Evolutionary conservation across 2,329 filamentous ascomycete genomes (phyloP).

Genomic region (Ilyonectria sp.): DNA sequence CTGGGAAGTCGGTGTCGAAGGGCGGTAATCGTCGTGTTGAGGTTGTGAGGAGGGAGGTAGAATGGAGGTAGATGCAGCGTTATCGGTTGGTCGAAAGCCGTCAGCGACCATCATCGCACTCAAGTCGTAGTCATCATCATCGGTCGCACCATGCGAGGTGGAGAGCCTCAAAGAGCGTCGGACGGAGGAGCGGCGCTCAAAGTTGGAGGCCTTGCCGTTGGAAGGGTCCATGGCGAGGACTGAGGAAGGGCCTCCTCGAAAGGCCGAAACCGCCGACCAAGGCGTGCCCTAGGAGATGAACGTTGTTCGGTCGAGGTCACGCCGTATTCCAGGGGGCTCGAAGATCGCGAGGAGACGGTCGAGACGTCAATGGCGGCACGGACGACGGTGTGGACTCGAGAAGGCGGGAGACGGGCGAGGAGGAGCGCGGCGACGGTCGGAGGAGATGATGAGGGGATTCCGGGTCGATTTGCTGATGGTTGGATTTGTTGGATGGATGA

Average conservation of each 20-base stretch:
- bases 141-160: slow-evolving; percentile 44
- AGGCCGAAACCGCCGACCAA: slow-evolving; percentile 46
- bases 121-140: slow-evolving; percentile 65
- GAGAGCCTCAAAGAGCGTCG: slow-evolving; percentile 60
- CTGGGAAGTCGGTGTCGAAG: slow-evolving; percentile 24
- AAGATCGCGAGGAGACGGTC: slow-evolving; percentile 29
- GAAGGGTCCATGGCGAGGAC: slow-evolving; percentile 58
- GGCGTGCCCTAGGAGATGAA: slow-evolving; percentile 40
- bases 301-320: slow-evolving; percentile 34
- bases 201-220: slow-evolving; percentile 55
- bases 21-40: slow-evolving; percentile 28
- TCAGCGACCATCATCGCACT: slow-evolving; percentile 67
- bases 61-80: slow-evolving; percentile 27
- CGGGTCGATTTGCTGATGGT: slow-evolving; percentile 11
- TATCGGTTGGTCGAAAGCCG: slow-evolving; percentile 62
- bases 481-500: neutral
- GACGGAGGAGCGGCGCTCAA: slow-evolving; percentile 60
- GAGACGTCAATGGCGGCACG: slow-evolving; percentile 27
- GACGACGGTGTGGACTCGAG: slow-evolving; percentile 10
- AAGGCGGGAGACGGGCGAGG: neutral
- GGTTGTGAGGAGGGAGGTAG: slow-evolving; percentile 37
- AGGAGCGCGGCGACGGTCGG: slow-evolving; percentile 12
- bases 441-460: slow-evolving; percentile 22
- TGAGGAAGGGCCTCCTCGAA: slow-evolving; percentile 38
- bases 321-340: slow-evolving; percentile 34